Base-by-base conservation (phyloP, 345 rosid genomes). In the Xanthoceras sorbifolium region DNA sequence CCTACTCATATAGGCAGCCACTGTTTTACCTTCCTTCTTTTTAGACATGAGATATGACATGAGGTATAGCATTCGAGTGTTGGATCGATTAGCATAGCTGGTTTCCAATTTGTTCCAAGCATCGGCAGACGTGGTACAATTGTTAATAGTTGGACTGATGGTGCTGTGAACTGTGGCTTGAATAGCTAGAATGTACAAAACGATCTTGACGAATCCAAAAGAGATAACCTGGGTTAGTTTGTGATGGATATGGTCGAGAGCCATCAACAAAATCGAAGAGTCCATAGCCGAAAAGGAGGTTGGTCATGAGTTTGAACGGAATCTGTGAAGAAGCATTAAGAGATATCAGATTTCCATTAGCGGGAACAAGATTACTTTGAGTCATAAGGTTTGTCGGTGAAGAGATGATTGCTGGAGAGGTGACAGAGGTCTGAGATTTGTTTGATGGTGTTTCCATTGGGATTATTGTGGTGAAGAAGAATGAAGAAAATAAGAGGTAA, bases 221-320 rank as follows among this genome's bases (percentile, higher is more conserved):
- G 42, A 38, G 42, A 7, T 38, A 7, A 1, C 42, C 0, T 6
- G 42, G 1, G 9, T 7, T 6, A 6, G 17, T 34, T 29, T 5
- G 0, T 11, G n/a, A 3, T 3, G 40, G 38, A 54, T 22, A 54
- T 14, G 32, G 66, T 5, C 5, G 25, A n/a, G 78, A 2, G 22
- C 57, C 52, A 67, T 65, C 26, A 38, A 67, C 29, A 52, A 20
- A 76, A 0, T 55, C 65, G 3, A 76, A 0, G 6, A 52, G 65
- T 12, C 34, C 63, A 75, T 75, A 75, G 9, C 63, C 71, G 29
- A 64, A 64, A 5, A 48, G 32, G 0, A 64, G 63, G 3, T 64
- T 75, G 22, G 34, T 75, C 71, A 75, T 48, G 64, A 64, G 71
- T 4, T 50, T 75, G 10, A 64, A 48, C 26, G 50, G 64, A 32